Evolutionary conservation across 192 early-diverging fungal genomes (phyloP).

Genomic region (Linnemannia elongata): DNA sequence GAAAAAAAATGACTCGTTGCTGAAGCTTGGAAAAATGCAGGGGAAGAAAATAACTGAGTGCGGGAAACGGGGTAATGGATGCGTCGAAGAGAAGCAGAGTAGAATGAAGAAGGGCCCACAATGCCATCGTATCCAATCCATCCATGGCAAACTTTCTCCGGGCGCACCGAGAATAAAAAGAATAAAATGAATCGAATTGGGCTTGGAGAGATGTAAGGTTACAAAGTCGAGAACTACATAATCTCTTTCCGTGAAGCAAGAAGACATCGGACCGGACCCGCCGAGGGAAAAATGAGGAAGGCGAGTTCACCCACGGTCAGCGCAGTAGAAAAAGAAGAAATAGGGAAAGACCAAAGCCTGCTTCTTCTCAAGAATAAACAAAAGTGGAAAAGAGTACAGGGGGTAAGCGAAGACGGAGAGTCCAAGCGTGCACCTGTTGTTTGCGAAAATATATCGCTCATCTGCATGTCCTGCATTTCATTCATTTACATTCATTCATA

Average conservation of each 20-base stretch:
- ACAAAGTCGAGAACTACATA: neutral
- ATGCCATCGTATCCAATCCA: neutral
- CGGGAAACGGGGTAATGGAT: neutral
- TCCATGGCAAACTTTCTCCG: neutral
- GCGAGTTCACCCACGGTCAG: neutral
- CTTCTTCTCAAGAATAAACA: neutral
- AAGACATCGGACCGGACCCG: neutral
- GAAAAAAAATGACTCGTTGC: neutral
- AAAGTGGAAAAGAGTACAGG: neutral
- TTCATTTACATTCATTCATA: constrained; percentile 3
- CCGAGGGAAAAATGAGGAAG: too few relatives aligned
- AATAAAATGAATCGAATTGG: neutral
- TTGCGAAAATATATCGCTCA: constrained; percentile 1
- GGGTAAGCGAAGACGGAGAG: neutral
- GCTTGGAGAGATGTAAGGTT: neutral
- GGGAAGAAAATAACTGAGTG: neutral
- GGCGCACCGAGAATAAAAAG: neutral
- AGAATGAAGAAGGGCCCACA: neutral
- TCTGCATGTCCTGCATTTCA: constrained; percentile 6
- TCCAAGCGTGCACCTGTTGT: neutral
- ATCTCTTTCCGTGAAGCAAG: neutral
- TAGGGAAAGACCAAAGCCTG: neutral
- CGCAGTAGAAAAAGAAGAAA: neutral
- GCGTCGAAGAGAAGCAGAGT: neutral
- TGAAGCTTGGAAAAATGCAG: neutral